Percentiles rank a stretch among this genome's conserved stretches.
phyloP scores from a whole-genome alignment of 495 filamentous ascomycete genomes.

The Hypomontagnella submonticulosa region DNA sequence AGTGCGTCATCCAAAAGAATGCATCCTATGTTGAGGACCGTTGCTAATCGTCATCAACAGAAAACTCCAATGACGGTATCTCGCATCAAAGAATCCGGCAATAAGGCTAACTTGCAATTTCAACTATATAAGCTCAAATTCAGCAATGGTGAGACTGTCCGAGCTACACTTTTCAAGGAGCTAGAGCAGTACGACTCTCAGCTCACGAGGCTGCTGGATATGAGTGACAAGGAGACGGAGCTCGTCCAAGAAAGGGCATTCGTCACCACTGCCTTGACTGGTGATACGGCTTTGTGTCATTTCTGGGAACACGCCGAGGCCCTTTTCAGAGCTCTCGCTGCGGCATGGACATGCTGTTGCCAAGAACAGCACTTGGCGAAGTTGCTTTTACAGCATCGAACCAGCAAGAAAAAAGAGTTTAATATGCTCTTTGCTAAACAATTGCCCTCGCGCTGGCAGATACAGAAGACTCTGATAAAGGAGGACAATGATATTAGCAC shows the following conservation, averaged over 20 bases:
- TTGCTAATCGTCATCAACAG: background rate
- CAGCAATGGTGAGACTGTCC: slow-evolving; percentile 26
- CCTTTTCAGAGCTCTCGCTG: slow-evolving; percentile 37
- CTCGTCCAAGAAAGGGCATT: slow-evolving; percentile 1
- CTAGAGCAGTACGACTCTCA: slow-evolving; percentile 37
- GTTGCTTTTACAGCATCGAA: slow-evolving; percentile 49
- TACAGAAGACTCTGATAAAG: slow-evolving; percentile 21
- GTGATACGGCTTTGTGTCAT: slow-evolving; percentile 24
- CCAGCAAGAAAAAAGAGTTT: slow-evolving; percentile 39
- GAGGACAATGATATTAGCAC: slow-evolving; percentile 2
- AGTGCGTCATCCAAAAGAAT: background rate
- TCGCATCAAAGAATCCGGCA: slow-evolving; percentile 2
- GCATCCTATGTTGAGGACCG: background rate
- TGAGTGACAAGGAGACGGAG: slow-evolving; percentile 34
- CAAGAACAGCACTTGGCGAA: slow-evolving; percentile 43
- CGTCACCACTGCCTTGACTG: background rate
- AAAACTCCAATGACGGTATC: background rate
- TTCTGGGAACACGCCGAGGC: slow-evolving; percentile 44
- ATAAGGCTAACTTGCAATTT: slow-evolving; percentile 9
- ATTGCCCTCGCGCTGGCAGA: slow-evolving; percentile 10
- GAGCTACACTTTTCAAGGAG: slow-evolving; percentile 37
- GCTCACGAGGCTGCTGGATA: slow-evolving; percentile 40
- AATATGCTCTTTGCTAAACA: slow-evolving; percentile 33
- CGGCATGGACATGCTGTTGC: slow-evolving; percentile 48
- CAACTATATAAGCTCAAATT: slow-evolving; percentile 44